These are phyloP conservation scores for Gossypioides kirkii DNA, from an alignment of 345 rosid genomes.

Conservation along the genomic window DNA sequence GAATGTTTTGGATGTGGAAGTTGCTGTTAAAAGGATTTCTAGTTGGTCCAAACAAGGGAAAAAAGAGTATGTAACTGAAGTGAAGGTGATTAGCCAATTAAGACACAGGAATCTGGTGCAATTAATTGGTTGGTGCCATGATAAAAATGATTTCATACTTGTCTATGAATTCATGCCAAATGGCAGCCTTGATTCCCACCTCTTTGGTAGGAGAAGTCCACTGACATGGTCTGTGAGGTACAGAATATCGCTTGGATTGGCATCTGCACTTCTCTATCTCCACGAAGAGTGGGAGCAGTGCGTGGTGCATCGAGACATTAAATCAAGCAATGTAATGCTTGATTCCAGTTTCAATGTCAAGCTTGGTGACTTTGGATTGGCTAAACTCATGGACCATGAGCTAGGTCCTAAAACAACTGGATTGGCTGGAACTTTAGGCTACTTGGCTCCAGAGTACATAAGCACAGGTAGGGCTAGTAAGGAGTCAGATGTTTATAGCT, in stretches of 20 bases:
- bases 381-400: slow-evolving; percentile 47
- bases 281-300: slow-evolving; percentile 71
- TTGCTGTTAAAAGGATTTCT: slow-evolving; percentile 9
- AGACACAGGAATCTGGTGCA: slow-evolving; percentile 65
- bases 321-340: slow-evolving; percentile 55
- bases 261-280: slow-evolving; percentile 47
- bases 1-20: neutral
- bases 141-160: slow-evolving; percentile 47
- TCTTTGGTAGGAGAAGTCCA: slow-evolving; percentile 32
- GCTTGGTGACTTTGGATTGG: slow-evolving; percentile 67
- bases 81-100: slow-evolving; percentile 47
- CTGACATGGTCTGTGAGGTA: slow-evolving; percentile 44
- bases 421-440: slow-evolving; percentile 47
- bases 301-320: slow-evolving; percentile 56
- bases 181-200: slow-evolving; percentile 54
- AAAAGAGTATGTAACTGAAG: slow-evolving; percentile 44
- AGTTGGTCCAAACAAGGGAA: slow-evolving; percentile 15
- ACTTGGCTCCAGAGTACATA: slow-evolving; percentile 49
- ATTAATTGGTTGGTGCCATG: slow-evolving; percentile 70
- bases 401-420: slow-evolving; percentile 40
- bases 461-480: slow-evolving; percentile 47
- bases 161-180: slow-evolving; percentile 72
- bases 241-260: slow-evolving; percentile 42
- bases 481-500: slow-evolving; percentile 41
- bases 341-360: slow-evolving; percentile 53